Percentiles rank a stretch among this genome's conserved stretches.
These are phyloP conservation scores for Phytophthora pinifolia DNA, from an alignment of 352 stramenopile genomes.

Conservation along the genomic window DNA sequence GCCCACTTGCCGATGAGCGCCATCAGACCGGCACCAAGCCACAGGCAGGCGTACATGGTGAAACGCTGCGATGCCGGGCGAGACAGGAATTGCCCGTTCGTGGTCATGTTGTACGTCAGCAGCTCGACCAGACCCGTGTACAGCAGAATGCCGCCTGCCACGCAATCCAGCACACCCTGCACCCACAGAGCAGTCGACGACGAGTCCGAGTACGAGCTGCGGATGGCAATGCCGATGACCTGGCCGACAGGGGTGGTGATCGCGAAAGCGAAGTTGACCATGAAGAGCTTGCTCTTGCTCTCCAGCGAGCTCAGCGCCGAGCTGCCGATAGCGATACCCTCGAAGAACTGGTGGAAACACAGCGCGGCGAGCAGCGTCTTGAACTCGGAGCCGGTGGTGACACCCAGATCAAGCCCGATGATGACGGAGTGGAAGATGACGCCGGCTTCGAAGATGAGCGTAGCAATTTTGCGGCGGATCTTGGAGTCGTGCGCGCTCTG, in stretches of 20 bases:
- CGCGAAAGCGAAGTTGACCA: slow-evolving; percentile 52
- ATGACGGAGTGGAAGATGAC: slow-evolving; percentile 74
- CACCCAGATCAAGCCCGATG: slow-evolving; percentile 61
- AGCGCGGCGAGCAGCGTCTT: slow-evolving; percentile 62
- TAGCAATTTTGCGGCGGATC: slow-evolving; percentile 43
- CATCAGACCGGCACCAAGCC: slow-evolving; percentile 59
- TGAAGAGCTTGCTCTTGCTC: slow-evolving; percentile 38
- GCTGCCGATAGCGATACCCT: slow-evolving; percentile 59
- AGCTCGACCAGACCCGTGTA: slow-evolving; percentile 71
- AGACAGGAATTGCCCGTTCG: slow-evolving; percentile 56
- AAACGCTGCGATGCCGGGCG: slow-evolving; percentile 34
- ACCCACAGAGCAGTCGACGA: slow-evolving; percentile 55
- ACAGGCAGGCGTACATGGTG: slow-evolving; percentile 45
- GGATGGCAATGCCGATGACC: slow-evolving; percentile 59
- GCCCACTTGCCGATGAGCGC: slow-evolving; percentile 73
- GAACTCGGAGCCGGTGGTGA: slow-evolving; percentile 50
- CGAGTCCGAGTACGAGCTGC: slow-evolving; percentile 49
- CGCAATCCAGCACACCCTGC: slow-evolving; percentile 59
- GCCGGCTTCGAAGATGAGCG: slow-evolving; percentile 52
- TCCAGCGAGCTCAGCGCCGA: slow-evolving; percentile 44
- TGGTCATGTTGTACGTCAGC: slow-evolving; percentile 75
- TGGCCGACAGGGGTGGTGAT: slow-evolving; percentile 58
- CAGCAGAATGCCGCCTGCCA: slow-evolving; percentile 67
- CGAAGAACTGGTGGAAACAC: slow-evolving; percentile 81
- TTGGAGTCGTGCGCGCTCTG: slow-evolving; percentile 11